Evolutionary conservation across 352 stramenopile species (phyloP).

Genomic region (Pythium brassicae): DNA sequence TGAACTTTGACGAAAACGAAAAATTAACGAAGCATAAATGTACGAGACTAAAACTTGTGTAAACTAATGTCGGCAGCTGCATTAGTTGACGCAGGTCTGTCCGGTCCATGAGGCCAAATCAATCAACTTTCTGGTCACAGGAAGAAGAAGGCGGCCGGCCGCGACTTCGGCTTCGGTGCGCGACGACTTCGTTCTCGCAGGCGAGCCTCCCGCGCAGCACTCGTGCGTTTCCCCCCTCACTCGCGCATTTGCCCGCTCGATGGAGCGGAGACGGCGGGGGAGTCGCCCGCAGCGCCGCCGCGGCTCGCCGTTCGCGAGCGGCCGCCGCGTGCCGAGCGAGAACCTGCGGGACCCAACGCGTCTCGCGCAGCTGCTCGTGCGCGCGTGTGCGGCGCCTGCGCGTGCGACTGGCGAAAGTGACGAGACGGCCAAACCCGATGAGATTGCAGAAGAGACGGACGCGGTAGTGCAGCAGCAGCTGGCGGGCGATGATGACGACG

Average conservation of each 20-base stretch:
- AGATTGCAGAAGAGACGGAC: background rate
- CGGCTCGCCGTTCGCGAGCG: too few species aligned
- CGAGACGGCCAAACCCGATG: background rate
- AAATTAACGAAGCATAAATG: too few species aligned
- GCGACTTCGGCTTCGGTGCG: too few species aligned
- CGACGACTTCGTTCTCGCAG: too few species aligned
- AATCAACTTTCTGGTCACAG: background rate
- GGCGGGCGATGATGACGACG: conserved; percentile 8
- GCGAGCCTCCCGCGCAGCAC: background rate
- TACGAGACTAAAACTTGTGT: too few species aligned
- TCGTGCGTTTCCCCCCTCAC: too few species aligned
- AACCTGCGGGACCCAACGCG: conserved; percentile 25
- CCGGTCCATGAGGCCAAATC: background rate
- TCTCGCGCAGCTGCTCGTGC: conserved; percentile 40
- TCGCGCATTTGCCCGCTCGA: background rate
- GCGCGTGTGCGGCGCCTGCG: conserved; percentile 20
- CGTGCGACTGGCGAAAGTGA: background rate
- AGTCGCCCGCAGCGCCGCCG: background rate
- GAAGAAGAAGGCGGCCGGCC: background rate
- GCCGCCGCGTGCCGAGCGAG: background rate
- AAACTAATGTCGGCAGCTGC: too few species aligned
- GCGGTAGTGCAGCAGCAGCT: background rate
- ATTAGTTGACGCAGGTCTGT: too few species aligned
- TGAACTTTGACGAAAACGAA: too few species aligned
- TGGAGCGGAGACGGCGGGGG: background rate